phyloP scores from a whole-genome alignment of 306 rosid genomes.

The Pterocarpus santalinus region DNA sequence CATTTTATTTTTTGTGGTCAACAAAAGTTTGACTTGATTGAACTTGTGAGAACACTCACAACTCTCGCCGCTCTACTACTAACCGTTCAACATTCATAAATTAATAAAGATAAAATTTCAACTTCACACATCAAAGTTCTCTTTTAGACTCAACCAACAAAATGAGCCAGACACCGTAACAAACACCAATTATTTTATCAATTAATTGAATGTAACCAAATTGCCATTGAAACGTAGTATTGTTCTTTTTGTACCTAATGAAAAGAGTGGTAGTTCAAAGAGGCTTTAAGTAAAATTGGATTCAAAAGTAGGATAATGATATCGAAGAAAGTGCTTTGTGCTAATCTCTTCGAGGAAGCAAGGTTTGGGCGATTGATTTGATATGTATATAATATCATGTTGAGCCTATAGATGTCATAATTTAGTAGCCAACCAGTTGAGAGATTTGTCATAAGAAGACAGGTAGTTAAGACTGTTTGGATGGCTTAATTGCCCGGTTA shows the following conservation, averaged over 20 bases:
- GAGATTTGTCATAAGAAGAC: conserved; percentile 36
- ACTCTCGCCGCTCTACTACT: not conserved
- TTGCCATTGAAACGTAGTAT: not conserved
- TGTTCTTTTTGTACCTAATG: conserved; percentile 6
- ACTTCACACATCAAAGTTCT: not conserved
- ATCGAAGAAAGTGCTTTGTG: conserved; percentile 44
- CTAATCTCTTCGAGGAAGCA: conserved; percentile 43
- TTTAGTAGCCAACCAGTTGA: conserved; percentile 3
- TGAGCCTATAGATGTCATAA: conserved; percentile 19
- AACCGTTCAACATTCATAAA: not conserved
- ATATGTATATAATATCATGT: conserved; percentile 32
- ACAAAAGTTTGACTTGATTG: too few relatives aligned
- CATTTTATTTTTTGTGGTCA: too few relatives aligned
- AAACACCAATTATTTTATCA: not conserved
- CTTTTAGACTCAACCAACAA: conserved; percentile 2
- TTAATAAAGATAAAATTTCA: not conserved
- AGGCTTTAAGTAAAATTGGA: conserved; percentile 21
- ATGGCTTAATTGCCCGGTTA: conserved; percentile 36
- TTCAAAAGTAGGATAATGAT: conserved; percentile 47
- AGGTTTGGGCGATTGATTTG: conserved; percentile 47
- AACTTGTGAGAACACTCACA: too few relatives aligned
- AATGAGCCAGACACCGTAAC: not conserved
- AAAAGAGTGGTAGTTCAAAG: not conserved
- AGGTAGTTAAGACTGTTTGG: conserved; percentile 40
- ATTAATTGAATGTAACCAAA: conserved; percentile 10